These are phyloP conservation scores for Arctium lappa DNA, from an alignment of 129 eudicot genomes.

Conservation along the genomic window DNA sequence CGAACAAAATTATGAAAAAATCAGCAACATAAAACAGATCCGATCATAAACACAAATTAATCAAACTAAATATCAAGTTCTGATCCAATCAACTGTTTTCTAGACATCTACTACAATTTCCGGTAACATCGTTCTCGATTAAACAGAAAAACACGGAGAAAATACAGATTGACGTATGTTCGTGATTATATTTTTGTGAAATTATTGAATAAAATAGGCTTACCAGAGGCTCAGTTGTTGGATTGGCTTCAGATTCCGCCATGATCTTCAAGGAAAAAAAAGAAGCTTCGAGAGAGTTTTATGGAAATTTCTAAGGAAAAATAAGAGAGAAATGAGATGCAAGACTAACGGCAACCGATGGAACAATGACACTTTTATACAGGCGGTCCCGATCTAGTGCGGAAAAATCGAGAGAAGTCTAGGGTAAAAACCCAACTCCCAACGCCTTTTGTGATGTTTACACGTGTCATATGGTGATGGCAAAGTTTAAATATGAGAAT, in stretches of 20 bases:
- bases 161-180: not conserved
- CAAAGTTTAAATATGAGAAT: not conserved
- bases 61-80: not conserved
- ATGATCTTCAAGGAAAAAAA: slow-evolving; percentile 19
- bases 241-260: slow-evolving; percentile 49
- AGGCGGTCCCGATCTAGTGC: slow-evolving; percentile 33
- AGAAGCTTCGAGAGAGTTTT: slow-evolving; percentile 21
- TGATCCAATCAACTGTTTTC: not conserved
- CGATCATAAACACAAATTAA: not conserved
- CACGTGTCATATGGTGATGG: slow-evolving; percentile 27
- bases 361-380: slow-evolving; percentile 23
- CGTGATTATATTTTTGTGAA: not conserved
- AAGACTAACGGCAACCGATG: slow-evolving; percentile 1
- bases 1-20: not conserved
- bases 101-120: not conserved
- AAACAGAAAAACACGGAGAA: not conserved
- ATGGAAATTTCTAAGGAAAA: slow-evolving; percentile 12
- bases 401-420: slow-evolving; percentile 34
- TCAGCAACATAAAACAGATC: slow-evolving; percentile 19
- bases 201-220: not conserved
- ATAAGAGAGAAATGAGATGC: not conserved
- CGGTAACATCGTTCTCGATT: not conserved
- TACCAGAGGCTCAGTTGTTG: slow-evolving; percentile 29
- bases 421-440: slow-evolving; percentile 8
- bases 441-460: not conserved